A percentile compares a stretch with the other conserved stretches of the same genome.
These are phyloP conservation scores for Naganishia vaughanmartiniae DNA, from an alignment of 768 basidiomycete species.

Conservation along the genomic window DNA sequence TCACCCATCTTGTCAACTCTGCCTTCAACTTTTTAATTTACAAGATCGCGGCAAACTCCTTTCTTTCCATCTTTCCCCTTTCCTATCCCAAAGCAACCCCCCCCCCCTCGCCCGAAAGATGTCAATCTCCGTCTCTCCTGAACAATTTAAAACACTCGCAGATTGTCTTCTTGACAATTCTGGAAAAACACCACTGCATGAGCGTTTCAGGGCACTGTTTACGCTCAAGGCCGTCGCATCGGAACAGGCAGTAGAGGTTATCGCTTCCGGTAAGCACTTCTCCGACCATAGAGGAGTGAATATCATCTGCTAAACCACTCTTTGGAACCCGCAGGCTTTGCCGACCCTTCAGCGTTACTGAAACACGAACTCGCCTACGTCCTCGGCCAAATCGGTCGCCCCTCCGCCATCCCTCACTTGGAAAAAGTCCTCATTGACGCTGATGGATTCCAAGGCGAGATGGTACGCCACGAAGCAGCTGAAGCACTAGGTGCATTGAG, in stretches of 20 bases:
- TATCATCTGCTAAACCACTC: too few relatives aligned
- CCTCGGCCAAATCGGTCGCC: constrained; percentile 80
- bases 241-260: constrained; percentile 71
- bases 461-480: constrained; percentile 99
- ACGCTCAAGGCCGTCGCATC: constrained; percentile 78
- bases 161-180: constrained; percentile 72
- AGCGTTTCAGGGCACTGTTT: constrained; percentile 85
- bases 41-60: not conserved
- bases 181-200: constrained; percentile 72
- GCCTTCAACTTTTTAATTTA: constrained; percentile 6
- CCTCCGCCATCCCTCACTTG: constrained; percentile 72
- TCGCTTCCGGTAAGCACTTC: constrained; percentile 79
- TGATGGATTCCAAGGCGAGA: constrained; percentile 62
- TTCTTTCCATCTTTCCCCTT: not conserved
- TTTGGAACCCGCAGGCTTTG: constrained; percentile 66
- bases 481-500: constrained; percentile 97
- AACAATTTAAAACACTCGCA: constrained; percentile 68
- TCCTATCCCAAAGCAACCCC: not conserved
- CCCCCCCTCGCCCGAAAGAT: constrained; percentile 31
- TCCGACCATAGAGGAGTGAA: too few relatives aligned
- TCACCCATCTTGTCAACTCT: not conserved
- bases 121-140: constrained; percentile 50
- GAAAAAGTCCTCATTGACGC: constrained; percentile 75
- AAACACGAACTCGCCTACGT: constrained; percentile 98
- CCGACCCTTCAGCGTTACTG: constrained; percentile 79